A percentile compares a stretch with the other conserved stretches of the same genome.
These are phyloP conservation scores for Ambrosia hybrid DNA, from an alignment of 140 eudicot genomes.

Conservation along the genomic window DNA sequence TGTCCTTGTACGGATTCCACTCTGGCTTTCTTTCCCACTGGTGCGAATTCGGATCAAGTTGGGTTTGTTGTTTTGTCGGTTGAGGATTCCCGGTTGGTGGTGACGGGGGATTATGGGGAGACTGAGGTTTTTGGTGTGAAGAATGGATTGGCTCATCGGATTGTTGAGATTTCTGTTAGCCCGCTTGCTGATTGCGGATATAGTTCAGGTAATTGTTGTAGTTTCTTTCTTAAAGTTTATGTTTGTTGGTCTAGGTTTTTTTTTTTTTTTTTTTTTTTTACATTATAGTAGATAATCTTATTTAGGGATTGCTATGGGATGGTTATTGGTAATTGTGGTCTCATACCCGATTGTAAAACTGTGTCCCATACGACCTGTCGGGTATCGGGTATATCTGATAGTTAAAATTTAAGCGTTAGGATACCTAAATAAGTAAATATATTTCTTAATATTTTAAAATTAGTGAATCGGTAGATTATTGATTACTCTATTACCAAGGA, in stretches of 20 bases:
- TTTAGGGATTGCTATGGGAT: too few species aligned
- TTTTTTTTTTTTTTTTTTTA: too few species aligned
- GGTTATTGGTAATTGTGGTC: too few species aligned
- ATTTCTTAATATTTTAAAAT: too few species aligned
- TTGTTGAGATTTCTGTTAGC: constrained; percentile 41
- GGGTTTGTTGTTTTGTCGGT: constrained; percentile 49
- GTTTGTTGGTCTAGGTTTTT: neutral
- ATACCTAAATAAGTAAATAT: too few species aligned
- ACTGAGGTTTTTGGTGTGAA: constrained; percentile 10
- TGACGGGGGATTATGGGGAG: constrained; percentile 16
- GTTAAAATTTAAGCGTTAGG: neutral
- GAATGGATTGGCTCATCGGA: constrained; percentile 31
- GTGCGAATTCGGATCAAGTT: constrained; percentile 48
- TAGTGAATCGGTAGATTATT: neutral
- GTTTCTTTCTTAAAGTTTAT: neutral
- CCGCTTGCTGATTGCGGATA: constrained; percentile 36
- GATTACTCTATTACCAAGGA: too few species aligned
- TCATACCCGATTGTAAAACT: too few species aligned
- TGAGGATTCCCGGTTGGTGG: constrained; percentile 30
- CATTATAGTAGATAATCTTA: too few species aligned
- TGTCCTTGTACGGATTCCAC: constrained; percentile 34
- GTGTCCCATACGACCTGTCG: too few species aligned
- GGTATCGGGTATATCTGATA: too few species aligned
- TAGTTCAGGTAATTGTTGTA: constrained; percentile 14
- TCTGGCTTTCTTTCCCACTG: constrained; percentile 57